Evolutionary conservation across 257 asterid species (phyloP), one percentile per base, ranked within the genome.

Genomic region (Fraxinus pennsylvanica): DNA sequence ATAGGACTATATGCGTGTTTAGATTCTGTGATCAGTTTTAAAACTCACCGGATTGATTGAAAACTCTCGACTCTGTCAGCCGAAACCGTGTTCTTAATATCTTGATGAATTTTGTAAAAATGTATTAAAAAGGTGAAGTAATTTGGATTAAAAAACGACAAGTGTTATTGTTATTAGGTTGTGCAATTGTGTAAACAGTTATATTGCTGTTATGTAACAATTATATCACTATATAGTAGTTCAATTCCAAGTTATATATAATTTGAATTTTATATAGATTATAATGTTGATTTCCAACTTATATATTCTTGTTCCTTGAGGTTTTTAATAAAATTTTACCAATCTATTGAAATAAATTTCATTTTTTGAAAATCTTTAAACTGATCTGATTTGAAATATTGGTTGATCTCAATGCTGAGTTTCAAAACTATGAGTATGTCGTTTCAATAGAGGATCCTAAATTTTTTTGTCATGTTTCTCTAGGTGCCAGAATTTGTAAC

Each of bases 391-490:
- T 57, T 5, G 27, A 19, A 5, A 57, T 57, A 57, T 4, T 1
- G 0, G 27, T 57, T 43, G 3, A 57, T n/a, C 10, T 57, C 27
- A 17, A 21, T 57, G 66, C 3, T 10, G 33, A 21, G 17, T 61
- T 21, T 61, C 32, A 2, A 21, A 25, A 9, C 6, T 8, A 1
- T 41, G 2, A 25, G 41, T 65, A 39, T 67, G 45, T 69, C 36
- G 52, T 70, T 39, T 74, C 82, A 59, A 59, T 45, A 6, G 33
- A 35, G 33, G 74, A 70, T 74, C 75, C 68, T 39, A 10, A 66
- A n/a, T 35, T 57, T 57, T 75, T 4, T 4, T 27, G 75, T 43
- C 14, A 57, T 73, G 68, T 33, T 68, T 81, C 36, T 76, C 25
- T 39, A 79, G 69, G 57, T 73, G 29, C 41, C 29, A 35, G 57